These are phyloP conservation scores for Stachybotrys elegans DNA, from an alignment of 2,329 filamentous ascomycete genomes.

Conservation along the genomic window DNA sequence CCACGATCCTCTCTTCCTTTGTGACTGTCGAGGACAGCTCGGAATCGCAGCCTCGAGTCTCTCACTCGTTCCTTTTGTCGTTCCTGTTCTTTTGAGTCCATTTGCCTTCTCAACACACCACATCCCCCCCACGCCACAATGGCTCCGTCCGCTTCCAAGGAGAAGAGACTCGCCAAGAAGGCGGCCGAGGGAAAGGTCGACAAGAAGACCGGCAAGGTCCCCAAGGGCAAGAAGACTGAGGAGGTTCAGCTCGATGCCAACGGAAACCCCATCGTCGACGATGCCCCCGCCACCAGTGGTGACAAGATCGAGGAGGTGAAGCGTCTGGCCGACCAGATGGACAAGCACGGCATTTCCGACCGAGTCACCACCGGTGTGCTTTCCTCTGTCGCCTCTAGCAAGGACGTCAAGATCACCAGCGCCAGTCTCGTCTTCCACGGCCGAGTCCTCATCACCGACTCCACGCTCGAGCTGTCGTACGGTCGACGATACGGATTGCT, in stretches of 20 bases:
- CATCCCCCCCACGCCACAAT: conserved; percentile 39
- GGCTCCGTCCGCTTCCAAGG: conserved; percentile 66
- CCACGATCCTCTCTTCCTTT: conserved; percentile 6
- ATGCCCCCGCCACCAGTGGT: conserved; percentile 63
- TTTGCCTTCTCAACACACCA: background rate
- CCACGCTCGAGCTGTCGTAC: conserved; percentile 87
- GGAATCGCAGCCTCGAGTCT: too few species aligned
- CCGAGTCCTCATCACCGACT: conserved; percentile 90
- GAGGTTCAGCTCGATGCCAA: conserved; percentile 61
- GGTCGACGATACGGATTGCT: conserved; percentile 90
- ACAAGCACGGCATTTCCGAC: conserved; percentile 93
- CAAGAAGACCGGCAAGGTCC: conserved; percentile 69
- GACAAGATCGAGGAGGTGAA: conserved; percentile 77
- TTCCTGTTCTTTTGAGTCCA: too few species aligned
- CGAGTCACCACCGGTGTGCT: conserved; percentile 97
- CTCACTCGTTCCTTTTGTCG: too few species aligned
- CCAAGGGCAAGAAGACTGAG: conserved; percentile 68
- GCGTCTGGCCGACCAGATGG: conserved; percentile 87
- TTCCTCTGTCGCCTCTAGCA: conserved; percentile 74
- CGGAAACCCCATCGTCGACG: conserved; percentile 49
- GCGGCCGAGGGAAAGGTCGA: conserved; percentile 64
- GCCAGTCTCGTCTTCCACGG: conserved; percentile 96
- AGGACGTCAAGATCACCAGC: conserved; percentile 96
- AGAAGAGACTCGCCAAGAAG: conserved; percentile 68
- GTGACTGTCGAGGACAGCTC: too few species aligned